Evolutionary conservation across 2,329 filamentous ascomycete genomes (phyloP), one percentile per base, ranked within the genome.

Genomic region (Zasmidium cellare): DNA sequence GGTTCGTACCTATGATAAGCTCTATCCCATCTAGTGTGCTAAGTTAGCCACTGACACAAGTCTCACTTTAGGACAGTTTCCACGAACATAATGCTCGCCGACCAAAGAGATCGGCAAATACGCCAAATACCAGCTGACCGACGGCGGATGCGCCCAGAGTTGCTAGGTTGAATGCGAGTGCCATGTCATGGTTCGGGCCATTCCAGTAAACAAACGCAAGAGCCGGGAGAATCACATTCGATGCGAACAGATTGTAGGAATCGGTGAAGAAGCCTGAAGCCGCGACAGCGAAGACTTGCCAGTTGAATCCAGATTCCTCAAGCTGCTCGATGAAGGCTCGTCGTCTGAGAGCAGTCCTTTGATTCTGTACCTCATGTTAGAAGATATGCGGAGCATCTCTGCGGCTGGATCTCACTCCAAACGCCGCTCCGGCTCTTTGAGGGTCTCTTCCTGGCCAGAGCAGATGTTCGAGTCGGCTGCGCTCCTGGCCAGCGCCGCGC

Each of bases 261-360:
- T 76, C 74, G 2, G 75, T 76, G 35, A 77, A 62, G 60, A 76
- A 76, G 6, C 74, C 74, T 20, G 74, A 70, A 14, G 72, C 73
- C 19, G 74, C 74, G n/a, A 76, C 74, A 19, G 44, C 44, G 9
- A 31, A 31, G 28, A 31, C 28, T 14, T 31, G 28, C 28, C 28
- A 31, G 28, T 31, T 62, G 56, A 65, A 62, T 35, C 60, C 64
- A 46, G 58, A 59, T 31, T 54, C 48, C 41, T 65, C 62, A 20
- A 65, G 28, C 3, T 22, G 46, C 23, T 55, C 38, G 48, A 61
- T n/a, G 45, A 61, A 58, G 14, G 53, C 47, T 22, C 25, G 28
- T 31, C 28, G 28, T 14, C 28, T 7, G 28, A 7, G 14, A 7
- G 28, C 28, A 31, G 28, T 35, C 16, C 28, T 46, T 23, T 53